phyloP scores from a whole-genome alignment of 139 green algal species.

The Auxenochlorella pyrenoidosa region DNA sequence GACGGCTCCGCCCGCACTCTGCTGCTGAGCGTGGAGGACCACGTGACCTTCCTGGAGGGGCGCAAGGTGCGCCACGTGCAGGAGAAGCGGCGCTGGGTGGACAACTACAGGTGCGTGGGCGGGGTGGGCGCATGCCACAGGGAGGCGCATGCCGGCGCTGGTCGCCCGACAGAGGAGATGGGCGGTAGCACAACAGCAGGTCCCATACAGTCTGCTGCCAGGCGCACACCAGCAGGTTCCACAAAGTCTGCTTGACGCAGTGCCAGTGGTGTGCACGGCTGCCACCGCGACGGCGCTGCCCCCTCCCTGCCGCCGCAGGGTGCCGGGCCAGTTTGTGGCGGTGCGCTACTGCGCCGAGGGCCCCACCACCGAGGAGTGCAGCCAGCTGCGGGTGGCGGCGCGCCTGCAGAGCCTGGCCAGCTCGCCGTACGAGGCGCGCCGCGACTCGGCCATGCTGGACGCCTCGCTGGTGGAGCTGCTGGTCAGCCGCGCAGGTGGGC shows the following conservation, averaged over 20 bases:
- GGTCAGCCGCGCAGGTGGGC: slow-evolving; percentile 24
- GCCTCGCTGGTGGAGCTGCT: slow-evolving; percentile 81
- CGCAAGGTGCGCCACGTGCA: slow-evolving; percentile 62
- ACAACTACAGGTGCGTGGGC: slow-evolving; percentile 59
- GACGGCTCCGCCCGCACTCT: slow-evolving; percentile 56
- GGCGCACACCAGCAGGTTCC: too few species aligned
- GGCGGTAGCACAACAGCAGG: too few species aligned
- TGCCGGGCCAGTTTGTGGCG: slow-evolving; percentile 69
- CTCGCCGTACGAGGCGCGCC: slow-evolving; percentile 70
- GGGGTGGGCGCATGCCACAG: too few species aligned
- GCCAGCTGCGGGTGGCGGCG: slow-evolving; percentile 8
- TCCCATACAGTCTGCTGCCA: too few species aligned
- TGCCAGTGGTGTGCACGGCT: too few species aligned
- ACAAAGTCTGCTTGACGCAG: too few species aligned
- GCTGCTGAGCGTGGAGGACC: slow-evolving; percentile 55
- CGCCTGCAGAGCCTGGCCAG: slow-evolving; percentile 49
- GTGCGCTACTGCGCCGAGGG: slow-evolving; percentile 34
- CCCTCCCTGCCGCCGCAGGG: slow-evolving; percentile 25
- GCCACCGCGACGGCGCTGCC: background rate
- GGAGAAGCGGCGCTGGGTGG: slow-evolving; percentile 69
- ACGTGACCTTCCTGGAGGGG: slow-evolving; percentile 71
- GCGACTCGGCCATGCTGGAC: slow-evolving; percentile 71
- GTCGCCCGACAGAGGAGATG: too few species aligned
- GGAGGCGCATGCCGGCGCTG: too few species aligned
- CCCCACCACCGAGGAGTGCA: background rate